These are phyloP conservation scores for Candida gorgasii DNA, from an alignment of 805 yeast genomes.

Conservation along the genomic window DNA sequence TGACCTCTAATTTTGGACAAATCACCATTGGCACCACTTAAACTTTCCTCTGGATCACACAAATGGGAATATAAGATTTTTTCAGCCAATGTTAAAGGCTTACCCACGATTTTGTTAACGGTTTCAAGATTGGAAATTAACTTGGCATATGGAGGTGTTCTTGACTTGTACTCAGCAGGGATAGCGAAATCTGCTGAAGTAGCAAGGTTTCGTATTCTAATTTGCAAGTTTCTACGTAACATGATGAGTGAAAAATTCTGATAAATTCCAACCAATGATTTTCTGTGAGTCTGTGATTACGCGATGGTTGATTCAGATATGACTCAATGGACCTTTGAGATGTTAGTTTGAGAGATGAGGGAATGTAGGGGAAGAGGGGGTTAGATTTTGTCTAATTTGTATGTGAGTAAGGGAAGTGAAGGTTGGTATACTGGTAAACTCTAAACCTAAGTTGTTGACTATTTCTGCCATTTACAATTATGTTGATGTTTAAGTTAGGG, in stretches of 20 bases:
- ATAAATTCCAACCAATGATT: constrained; percentile 13
- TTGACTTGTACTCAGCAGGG: constrained; percentile 62
- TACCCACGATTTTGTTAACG: constrained; percentile 66
- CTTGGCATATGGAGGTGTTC: constrained; percentile 88
- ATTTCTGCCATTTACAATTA: too few species aligned
- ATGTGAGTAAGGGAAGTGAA: too few species aligned
- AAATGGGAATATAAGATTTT: constrained; percentile 92
- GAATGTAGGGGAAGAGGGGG: too few species aligned
- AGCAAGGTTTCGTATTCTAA: constrained; percentile 24
- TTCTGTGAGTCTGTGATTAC: constrained; percentile 12
- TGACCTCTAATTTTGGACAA: constrained; percentile 72
- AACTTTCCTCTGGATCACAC: constrained; percentile 82
- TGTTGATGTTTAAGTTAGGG: too few species aligned
- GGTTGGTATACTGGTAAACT: too few species aligned
- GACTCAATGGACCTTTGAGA: constrained; percentile 9
- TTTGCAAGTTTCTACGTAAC: constrained; percentile 3
- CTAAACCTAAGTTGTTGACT: too few species aligned
- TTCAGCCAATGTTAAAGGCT: constrained; percentile 91
- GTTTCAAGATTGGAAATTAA: constrained; percentile 60
- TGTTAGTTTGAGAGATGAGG: neutral
- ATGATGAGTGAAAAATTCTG: constrained; percentile 3
- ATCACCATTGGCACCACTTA: constrained; percentile 49
- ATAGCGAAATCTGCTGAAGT: constrained; percentile 35
- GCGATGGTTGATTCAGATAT: constrained; percentile 3
- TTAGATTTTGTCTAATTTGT: too few species aligned